Conservation (phyloP, 371 early-diverging fungal species). For the Saksenaea vasiformis region DNA sequence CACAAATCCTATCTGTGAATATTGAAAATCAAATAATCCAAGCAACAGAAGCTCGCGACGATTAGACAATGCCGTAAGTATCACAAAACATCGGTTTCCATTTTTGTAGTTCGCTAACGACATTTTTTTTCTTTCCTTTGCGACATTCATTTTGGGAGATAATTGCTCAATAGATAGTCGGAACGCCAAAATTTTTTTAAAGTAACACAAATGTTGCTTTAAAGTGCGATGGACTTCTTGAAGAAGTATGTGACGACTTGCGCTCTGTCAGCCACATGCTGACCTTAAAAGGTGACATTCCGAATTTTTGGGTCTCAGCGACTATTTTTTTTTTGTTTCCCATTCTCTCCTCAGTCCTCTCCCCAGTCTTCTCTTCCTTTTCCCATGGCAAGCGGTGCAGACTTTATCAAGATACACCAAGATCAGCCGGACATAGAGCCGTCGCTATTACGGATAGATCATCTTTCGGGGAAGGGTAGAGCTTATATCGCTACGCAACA, state of each 20-base stretch:
- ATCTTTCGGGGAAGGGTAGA: conserved; percentile 40
- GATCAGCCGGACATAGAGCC: conserved; percentile 8
- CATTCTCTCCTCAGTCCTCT: conserved; percentile 4
- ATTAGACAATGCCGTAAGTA: too few relatives aligned
- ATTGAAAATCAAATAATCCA: too few relatives aligned
- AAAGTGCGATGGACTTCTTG: background rate
- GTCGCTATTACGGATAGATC: conserved; percentile 3
- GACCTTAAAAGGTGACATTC: background rate
- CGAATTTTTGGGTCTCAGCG: conserved; percentile 6
- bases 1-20: too few relatives aligned
- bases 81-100: too few relatives aligned
- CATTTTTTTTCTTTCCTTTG: too few relatives aligned
- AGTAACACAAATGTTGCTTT: background rate
- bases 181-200: background rate
- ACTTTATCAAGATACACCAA: conserved; percentile 17
- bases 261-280: background rate
- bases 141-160: too few relatives aligned
- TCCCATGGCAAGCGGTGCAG: background rate
- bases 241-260: background rate
- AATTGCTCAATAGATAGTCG: too few relatives aligned
- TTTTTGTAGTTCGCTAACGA: too few relatives aligned
- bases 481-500: conserved; percentile 26
- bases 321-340: conserved; percentile 2
- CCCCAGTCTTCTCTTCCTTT: background rate
- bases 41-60: too few relatives aligned